Conservation (phyloP, 768 basidiomycete genomes). For the Grammothele lineata region DNA sequence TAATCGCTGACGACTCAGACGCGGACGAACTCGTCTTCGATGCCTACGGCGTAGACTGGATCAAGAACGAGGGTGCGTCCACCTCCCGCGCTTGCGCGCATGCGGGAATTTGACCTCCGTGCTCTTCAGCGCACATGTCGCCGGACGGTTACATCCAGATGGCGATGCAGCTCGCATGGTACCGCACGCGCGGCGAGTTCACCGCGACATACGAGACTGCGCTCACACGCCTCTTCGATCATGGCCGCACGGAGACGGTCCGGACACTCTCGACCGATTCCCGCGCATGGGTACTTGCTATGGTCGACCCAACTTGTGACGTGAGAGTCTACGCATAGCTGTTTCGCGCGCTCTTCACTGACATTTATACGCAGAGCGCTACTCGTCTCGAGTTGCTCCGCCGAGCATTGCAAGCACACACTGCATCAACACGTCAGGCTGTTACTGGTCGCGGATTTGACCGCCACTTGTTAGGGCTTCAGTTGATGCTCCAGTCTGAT, state of each 20-base stretch:
- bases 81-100: not conserved
- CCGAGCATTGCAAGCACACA: slow-evolving; percentile 69
- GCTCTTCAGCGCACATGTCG: slow-evolving; percentile 22
- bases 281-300: slow-evolving; percentile 70
- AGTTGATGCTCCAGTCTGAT: slow-evolving; percentile 51
- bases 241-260: slow-evolving; percentile 89
- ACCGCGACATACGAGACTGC: slow-evolving; percentile 94
- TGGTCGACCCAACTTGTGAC: slow-evolving; percentile 51
- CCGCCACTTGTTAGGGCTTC: slow-evolving; percentile 85
- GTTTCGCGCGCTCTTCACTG: too few relatives aligned
- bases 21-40: slow-evolving; percentile 78
- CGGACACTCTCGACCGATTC: slow-evolving; percentile 71
- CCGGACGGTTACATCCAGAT: slow-evolving; percentile 91
- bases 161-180: slow-evolving; percentile 90
- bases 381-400: slow-evolving; percentile 50
- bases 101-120: not conserved
- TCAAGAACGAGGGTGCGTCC: slow-evolving; percentile 63
- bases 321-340: too few relatives aligned
- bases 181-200: slow-evolving; percentile 66
- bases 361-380: slow-evolving; percentile 14
- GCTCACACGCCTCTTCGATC: slow-evolving; percentile 79
- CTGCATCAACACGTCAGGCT: slow-evolving; percentile 67
- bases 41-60: slow-evolving; percentile 85
- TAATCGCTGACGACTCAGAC: slow-evolving; percentile 75
- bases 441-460: slow-evolving; percentile 84